These are phyloP conservation scores for Hanseniaspora sp. DNA, from an alignment of 1,139 yeast species.

Conservation along the genomic window DNA sequence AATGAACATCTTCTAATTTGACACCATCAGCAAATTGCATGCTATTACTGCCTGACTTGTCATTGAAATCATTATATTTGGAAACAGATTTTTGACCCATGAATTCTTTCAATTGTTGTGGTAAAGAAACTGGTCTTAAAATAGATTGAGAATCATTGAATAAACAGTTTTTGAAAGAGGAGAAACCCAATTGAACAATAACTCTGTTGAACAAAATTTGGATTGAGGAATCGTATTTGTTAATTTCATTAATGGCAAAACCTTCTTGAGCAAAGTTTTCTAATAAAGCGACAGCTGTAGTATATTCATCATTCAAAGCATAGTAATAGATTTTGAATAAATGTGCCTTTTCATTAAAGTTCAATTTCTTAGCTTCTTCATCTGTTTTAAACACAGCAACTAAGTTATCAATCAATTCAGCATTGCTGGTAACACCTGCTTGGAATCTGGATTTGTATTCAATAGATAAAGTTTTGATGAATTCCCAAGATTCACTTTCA, in stretches of 20 bases:
- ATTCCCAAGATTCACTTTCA: constrained; percentile 61
- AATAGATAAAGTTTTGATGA: constrained; percentile 25
- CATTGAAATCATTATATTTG: constrained; percentile 49
- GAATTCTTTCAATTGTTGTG: constrained; percentile 79
- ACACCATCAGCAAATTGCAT: constrained; percentile 29
- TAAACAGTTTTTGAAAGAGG: constrained; percentile 87
- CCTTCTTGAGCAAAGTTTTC: constrained; percentile 50
- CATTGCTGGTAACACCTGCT: constrained; percentile 25
- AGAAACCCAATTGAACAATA: constrained; percentile 85
- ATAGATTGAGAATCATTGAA: constrained; percentile 80
- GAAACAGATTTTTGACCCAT: constrained; percentile 79
- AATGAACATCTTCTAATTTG: constrained; percentile 54
- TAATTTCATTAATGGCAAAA: constrained; percentile 60
- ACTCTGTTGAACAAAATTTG: constrained; percentile 94
- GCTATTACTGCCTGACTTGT: constrained; percentile 24
- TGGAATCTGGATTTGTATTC: constrained; percentile 17
- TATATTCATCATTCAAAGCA: constrained; percentile 77
- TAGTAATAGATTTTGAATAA: constrained; percentile 79
- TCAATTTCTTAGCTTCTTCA: constrained; percentile 45
- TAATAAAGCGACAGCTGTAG: constrained; percentile 77
- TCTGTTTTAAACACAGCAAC: constrained; percentile 48
- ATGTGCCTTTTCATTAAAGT: constrained; percentile 72
- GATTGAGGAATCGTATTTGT: constrained; percentile 69
- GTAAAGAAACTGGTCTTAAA: constrained; percentile 77
- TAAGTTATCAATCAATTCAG: constrained; percentile 53